Evolutionary conservation across 1,139 yeast genomes (phyloP), one percentile per base, ranked within the genome.

Genomic region (Lodderomyces orthopsilosis): DNA sequence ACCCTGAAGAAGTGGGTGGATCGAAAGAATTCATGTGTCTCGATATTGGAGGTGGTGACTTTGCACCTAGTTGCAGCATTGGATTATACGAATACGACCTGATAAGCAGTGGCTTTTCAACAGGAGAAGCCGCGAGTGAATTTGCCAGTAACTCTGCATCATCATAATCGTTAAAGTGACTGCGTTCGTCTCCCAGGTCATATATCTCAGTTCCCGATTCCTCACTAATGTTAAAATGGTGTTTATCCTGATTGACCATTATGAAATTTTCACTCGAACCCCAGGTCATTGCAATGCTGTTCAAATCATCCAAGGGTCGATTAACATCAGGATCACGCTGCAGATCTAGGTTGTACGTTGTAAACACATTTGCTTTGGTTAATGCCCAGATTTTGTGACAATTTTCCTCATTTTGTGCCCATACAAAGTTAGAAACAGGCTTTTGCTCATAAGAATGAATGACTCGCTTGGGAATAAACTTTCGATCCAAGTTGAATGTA

Each of bases 401-500:
- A 1, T 47, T 46, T 4, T 46, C 45, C 1, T 55, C 47, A 46
- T 64, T 65, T 14, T 52, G 53, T 4, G 74, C 70, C 77, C 77
- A 73, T 3, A 70, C 60, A 48, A 73, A 73, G 51, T 72, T 73
- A 43, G 67, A 75, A 42, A 70, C 63, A 0, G 74, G 70, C 40
- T 70, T 70, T 35, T 68, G 67, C 2, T 79, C 77, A 33, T 74
- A 68, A 19, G 77, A 70, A 70, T 79, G 81, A 30, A 88, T 67
- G 3, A 83, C 74, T 54, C 84, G 81, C 41, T 77, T 74, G 0
- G 98, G 96, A 12, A 91, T 77, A 57, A 77, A 84, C 51, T 83
- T 87, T 47, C 97, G 69, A 37, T 76, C 74, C 40, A 91, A 68
- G 41, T 83, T 82, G 78, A 89, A 93, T 2, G 89, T 74, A 35